Base-by-base conservation (phyloP, 495 filamentous ascomycete species). In the Xylaria intraflava region DNA sequence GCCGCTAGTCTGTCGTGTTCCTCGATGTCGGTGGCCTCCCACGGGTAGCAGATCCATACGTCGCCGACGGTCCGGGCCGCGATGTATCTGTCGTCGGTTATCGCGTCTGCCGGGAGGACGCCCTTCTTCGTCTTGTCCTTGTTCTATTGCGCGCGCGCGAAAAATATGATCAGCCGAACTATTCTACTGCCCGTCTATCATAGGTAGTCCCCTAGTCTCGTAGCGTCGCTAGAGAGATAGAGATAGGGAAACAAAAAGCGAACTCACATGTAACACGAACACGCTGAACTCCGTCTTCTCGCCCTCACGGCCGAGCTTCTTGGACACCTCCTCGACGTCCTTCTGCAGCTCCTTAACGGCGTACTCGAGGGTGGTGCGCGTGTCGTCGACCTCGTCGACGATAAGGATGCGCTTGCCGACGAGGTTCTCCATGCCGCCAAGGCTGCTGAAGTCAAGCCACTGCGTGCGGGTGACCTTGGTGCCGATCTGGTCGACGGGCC, bases 21-120 rank as follows among this genome's bases (percentile, higher is more conserved):
- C 26, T 96, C 93, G 60, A 97, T 96, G 69, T 96, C 88, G 73
- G 74, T 87, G 38, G 94, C 93, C 73, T 98, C 93, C 93, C 93
- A 98, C n/a, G 93, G 93, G 70, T 99, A 99, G 76, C 88, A 93
- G 65, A 96, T 96, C 93, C 93, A 99, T 50, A 89, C 85, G 74
- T 99, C 92, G 20, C 78, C 80, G 19, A 92, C 88, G 27, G 93
- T 96, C 61, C 84, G 76, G 12, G 93, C 88, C 20, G 93, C 93
- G 51, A 89, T 68, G 71, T 99, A 99, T 60, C 85, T 77, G 23
- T 81, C 79, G 51, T 86, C 72, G 19, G 78, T 73, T 64, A 89
- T 78, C 83, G 96, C 89, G 11, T 87, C 83, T n/a, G 81, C 60
- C 12, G 94, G 90, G 44, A 99, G 76, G 33, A 72, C 64, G 49